A percentile compares a stretch with the other conserved stretches of the same genome.
Evolutionary conservation across 345 rosid species (phyloP).

Genomic region (Linum lewisii): DNA sequence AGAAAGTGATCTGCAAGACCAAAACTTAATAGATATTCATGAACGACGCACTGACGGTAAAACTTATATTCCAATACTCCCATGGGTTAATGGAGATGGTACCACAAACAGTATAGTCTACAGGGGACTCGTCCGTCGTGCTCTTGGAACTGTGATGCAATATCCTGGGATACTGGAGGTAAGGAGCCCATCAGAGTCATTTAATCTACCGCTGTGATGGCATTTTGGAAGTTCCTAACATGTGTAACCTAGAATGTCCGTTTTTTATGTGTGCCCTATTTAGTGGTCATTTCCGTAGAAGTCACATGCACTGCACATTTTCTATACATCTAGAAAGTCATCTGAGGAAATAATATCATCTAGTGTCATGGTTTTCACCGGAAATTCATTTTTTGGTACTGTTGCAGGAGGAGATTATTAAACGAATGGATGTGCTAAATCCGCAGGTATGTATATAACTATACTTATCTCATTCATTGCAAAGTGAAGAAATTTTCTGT

Average conservation of each 20-base stretch:
- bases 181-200: conserved; percentile 6
- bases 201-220: neutral
- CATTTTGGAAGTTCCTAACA: neutral
- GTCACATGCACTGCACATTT: neutral
- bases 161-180: conserved; percentile 89
- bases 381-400: neutral
- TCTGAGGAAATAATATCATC: neutral
- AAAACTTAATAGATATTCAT: conserved; percentile 6
- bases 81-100: conserved; percentile 94
- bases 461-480: conserved; percentile 5
- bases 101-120: conserved; percentile 53
- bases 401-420: conserved; percentile 60
- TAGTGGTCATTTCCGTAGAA: neutral
- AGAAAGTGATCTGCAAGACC: conserved; percentile 22
- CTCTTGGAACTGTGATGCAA: conserved; percentile 82
- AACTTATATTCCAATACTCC: conserved; percentile 49
- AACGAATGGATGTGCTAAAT: conserved; percentile 58
- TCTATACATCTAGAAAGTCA: neutral
- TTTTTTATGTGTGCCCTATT: too few relatives aligned
- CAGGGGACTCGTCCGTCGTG: conserved; percentile 67
- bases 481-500: too few relatives aligned
- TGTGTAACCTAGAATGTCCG: too few relatives aligned
- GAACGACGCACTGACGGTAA: conserved; percentile 16
- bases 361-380: neutral
- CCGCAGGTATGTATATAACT: conserved; percentile 72